Evolutionary conservation across 257 asterid genomes (phyloP), one percentile per base, ranked within the genome.

Genomic region (Nicotiana tomentosiformis): DNA sequence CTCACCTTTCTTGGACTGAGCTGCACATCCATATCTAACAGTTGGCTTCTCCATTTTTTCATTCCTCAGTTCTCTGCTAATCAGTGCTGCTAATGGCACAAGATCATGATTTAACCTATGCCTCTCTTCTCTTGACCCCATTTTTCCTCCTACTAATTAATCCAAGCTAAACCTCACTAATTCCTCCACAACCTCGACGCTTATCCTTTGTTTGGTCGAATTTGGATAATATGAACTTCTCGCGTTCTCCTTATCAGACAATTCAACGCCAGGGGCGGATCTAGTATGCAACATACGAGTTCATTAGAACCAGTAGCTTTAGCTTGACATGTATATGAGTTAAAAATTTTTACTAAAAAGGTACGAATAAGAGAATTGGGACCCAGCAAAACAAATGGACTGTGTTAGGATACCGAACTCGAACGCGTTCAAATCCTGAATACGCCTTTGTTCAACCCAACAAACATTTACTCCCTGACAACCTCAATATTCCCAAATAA

Each of bases 1-100:
- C 81, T 94, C 97, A 81, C 98, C 97, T 87, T 93, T 93, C 58
- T 89, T 89, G 17, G 97, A 90, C 83, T 92, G 97, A 82, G 91
- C 92, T 64, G 97, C 92, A 88, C 90, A 82, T 1, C 97, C 98
- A 85, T 82, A 91, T 77, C 93, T 91, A 78, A 93, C 86, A 5
- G 89, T 87, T 53, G 98, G 96, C 83, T 89, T 94, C 88, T 94
- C 95, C 96, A 90, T 86, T 84, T 89, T 94, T 83, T 92, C 97
- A 84, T 85, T 94, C 87, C 81, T 91, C 80, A 94, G 65, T 86
- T 93, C 98, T 80, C 90, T 89, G 82, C 92, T 88, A 10, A 94
- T 89, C 61, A 94, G 80, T 66, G 89, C 92, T 77, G 97, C 96
- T 85, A 93, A 87, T 3, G 98, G 95, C 82, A 93, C 93, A 46